Conservation (phyloP, 1,284 basidiomycete species). For the Coriolopsis trogii region DNA sequence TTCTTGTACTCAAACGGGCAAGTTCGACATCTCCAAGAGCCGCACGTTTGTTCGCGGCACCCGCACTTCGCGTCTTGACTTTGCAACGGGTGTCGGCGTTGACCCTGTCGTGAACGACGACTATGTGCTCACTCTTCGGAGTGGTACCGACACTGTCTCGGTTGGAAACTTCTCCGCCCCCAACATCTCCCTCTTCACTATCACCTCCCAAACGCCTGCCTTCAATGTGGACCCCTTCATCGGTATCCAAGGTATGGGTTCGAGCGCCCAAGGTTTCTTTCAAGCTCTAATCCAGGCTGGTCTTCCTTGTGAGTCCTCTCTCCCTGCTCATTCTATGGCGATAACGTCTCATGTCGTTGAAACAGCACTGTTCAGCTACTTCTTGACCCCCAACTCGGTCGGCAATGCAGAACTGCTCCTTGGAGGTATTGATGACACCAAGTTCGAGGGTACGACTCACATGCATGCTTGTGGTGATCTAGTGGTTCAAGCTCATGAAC, state of each 20-base stretch:
- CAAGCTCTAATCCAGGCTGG: constrained; percentile 48
- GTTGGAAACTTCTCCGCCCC: constrained; percentile 46
- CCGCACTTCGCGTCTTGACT: constrained; percentile 44
- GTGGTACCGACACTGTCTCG: constrained; percentile 47
- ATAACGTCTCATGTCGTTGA: neutral
- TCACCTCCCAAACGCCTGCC: constrained; percentile 51
- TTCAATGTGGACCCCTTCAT: constrained; percentile 58
- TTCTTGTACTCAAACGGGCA: constrained; percentile 45
- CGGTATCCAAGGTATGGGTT: constrained; percentile 55
- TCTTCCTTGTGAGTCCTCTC: constrained; percentile 43
- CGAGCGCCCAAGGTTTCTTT: constrained; percentile 52
- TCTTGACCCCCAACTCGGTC: constrained; percentile 49
- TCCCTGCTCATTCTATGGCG: neutral
- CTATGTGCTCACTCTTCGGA: constrained; percentile 46
- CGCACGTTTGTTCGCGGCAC: constrained; percentile 52
- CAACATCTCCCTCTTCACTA: constrained; percentile 46
- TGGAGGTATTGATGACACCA: constrained; percentile 53
- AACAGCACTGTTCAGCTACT: constrained; percentile 56
- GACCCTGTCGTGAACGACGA: constrained; percentile 52
- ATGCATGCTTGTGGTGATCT: too few relatives aligned
- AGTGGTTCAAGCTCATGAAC: neutral
- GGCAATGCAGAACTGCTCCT: constrained; percentile 57
- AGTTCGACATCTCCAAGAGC: constrained; percentile 51
- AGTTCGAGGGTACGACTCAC: constrained; percentile 44
- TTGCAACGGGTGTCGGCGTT: constrained; percentile 58